Evolutionary conservation across 192 early-diverging fungal species (phyloP).

Genomic region (Chytriomyces confervae): DNA sequence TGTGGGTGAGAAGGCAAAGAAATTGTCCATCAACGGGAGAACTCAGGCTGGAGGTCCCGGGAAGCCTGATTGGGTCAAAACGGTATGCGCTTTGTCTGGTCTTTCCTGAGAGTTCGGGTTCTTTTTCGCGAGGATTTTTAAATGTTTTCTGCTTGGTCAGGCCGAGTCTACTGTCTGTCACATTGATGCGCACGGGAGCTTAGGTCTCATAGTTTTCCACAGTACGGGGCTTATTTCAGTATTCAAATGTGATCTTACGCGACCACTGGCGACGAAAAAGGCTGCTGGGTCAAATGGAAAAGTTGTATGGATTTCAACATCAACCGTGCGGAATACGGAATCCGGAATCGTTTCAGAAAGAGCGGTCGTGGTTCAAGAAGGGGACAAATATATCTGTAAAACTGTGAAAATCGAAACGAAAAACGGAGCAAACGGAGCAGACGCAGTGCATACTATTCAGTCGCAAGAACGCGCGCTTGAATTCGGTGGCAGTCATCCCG

Average conservation of each 20-base stretch:
- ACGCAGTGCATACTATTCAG: conserved; percentile 2
- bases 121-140: neutral
- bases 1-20: conserved; percentile 8
- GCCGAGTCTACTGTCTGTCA: conserved; percentile 3
- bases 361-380: conserved; percentile 3
- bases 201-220: conserved; percentile 15
- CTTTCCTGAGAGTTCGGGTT: neutral
- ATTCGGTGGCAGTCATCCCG: neutral
- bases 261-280: conserved; percentile 2
- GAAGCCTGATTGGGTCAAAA: conserved; percentile 34
- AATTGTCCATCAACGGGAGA: neutral
- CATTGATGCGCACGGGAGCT: conserved; percentile 13
- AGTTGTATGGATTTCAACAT: conserved; percentile 16
- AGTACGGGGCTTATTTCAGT: neutral
- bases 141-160: neutral
- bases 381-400: neutral
- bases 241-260: conserved; percentile 7
- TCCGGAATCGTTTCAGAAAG: neutral
- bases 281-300: neutral
- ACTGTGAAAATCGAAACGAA: conserved; percentile 18
- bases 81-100: neutral
- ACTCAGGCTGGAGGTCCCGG: conserved; percentile 16
- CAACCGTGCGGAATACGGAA: neutral
- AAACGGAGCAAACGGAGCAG: neutral
- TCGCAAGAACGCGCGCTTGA: conserved; percentile 9